Evolutionary conservation across 2,329 filamentous ascomycete species (phyloP), one percentile per base, ranked within the genome.

Genomic region (Microsporum audouinii): DNA sequence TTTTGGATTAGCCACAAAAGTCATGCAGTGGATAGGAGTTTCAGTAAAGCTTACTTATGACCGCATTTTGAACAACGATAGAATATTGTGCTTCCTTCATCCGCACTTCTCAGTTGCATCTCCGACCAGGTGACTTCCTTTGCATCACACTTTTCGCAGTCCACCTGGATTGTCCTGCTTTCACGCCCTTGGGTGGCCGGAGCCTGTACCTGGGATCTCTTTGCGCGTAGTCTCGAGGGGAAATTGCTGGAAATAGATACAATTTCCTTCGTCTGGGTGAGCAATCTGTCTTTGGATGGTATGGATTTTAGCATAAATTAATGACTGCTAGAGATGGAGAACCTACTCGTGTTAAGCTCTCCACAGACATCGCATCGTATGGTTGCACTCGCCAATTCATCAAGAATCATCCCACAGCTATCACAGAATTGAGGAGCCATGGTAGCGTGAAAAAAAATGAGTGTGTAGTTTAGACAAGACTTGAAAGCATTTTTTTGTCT

Each of bases 21-120:
- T 5, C 10, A 12, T 45, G 41, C 41, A 7, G 41, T 14, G 41
- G 41, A 45, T 36, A 36, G 34, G 34, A 36, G 34, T 5, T 36
- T 36, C 17, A 23, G 17, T 1, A 10, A 5, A 12, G 12, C 8
- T 23, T 51, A 31, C 45, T 23, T 51, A 14, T 51, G 45, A 7
- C 61, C 62, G 57, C 66, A 68, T 55, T 65, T 61, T n/a, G 47
- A 74, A 55, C 90, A 95, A 62, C 80, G 86, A 76, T 89, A 95
- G 69, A 95, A 91, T 62, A 94, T 83, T 0, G 90, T 95, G 62
- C 85, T 88, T 56, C 91, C 91, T 82, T 96, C 91, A 74, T 96
- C 91, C 49, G 91, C 91, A 77, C 89, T 84, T 67, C 91, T 84
- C 67, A 95, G 77, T 3, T 96, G 91, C 65, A 64, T 60, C 56